Evolutionary conservation across 345 rosid genomes (phyloP), one percentile per base, ranked within the genome.

Genomic region (Euphorbia peplus): DNA sequence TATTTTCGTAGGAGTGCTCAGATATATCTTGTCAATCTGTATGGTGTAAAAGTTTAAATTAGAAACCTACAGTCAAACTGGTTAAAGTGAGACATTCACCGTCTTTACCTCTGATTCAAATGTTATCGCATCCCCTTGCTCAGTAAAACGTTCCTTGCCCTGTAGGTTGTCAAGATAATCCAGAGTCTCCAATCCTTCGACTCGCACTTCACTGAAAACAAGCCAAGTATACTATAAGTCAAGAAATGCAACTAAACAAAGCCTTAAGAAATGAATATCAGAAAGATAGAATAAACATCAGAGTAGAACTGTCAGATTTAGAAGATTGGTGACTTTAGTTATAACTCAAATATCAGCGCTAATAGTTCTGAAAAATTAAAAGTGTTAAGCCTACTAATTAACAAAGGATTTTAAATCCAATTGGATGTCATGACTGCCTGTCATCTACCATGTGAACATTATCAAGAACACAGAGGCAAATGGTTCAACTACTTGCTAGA

Each of bases 81-180:
- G 66, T 26, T 56, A 70, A 8, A 63, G 62, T 4, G 28, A 6
- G 11, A 37, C 53, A 66, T 47, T 10, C 28, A n/a, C 30, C 4
- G 56, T 18, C 69, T 25, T 35, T 74, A 90, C 98, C 78, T 91
- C 95, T 47, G 90, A 83, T 78, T 95, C 99, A 70, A 91, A 95
- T 56, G 98, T 90, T 76, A 95, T 83, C 5, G 97, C 99, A 79
- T 91, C 97, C 48, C 95, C 99, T 75, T 90, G 97, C 68, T 95
- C 97, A 4, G 97, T 95, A 79, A 81, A 88, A 8, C 95, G 90
- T 73, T 90, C 86, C 83, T 83, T 89, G 60, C 83, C 84, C 76
- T 88, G 86, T 63, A 95, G 77, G 83, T 87, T 95, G 85, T 95
- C 99, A 30, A 91, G 90, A 70, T 95, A 95, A 85, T 95, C 98